phyloP scores from a whole-genome alignment of 148 eudicot species.

The Mesembryanthemum crystallinum region DNA sequence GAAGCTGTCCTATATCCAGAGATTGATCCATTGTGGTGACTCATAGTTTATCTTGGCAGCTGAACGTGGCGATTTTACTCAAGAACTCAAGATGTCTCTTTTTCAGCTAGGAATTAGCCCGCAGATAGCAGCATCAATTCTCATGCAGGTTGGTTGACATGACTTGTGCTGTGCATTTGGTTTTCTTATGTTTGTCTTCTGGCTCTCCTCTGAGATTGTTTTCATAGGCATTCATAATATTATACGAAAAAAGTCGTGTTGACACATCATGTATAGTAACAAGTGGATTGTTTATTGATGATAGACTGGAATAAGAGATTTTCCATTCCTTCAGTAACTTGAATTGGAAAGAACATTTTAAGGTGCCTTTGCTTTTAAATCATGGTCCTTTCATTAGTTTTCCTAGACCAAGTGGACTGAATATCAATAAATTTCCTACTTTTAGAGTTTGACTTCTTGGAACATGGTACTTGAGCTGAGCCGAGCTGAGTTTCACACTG shows the following conservation, averaged over 20 bases:
- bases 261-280: neutral
- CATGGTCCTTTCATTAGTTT: no score
- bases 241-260: neutral
- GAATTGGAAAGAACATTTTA: neutral
- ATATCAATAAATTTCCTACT: no score
- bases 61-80: slow-evolving; percentile 75
- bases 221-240: neutral
- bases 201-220: neutral
- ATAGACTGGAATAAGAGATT: neutral
- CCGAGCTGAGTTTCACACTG: no score
- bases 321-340: neutral
- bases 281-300: neutral
- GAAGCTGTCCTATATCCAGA: neutral
- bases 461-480: no score
- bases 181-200: neutral
- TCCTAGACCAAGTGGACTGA: no score
- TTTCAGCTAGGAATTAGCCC: slow-evolving; percentile 99
- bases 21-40: neutral
- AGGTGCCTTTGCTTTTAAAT: no score
- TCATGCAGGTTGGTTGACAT: slow-evolving; percentile 73
- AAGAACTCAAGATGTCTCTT: slow-evolving; percentile 90
- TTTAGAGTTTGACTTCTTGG: no score
- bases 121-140: slow-evolving; percentile 88
- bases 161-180: neutral
- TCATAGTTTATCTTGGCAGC: slow-evolving; percentile 42